Base-by-base conservation (phyloP, 441 rosid genomes). In the Populus trichocarpa region DNA sequence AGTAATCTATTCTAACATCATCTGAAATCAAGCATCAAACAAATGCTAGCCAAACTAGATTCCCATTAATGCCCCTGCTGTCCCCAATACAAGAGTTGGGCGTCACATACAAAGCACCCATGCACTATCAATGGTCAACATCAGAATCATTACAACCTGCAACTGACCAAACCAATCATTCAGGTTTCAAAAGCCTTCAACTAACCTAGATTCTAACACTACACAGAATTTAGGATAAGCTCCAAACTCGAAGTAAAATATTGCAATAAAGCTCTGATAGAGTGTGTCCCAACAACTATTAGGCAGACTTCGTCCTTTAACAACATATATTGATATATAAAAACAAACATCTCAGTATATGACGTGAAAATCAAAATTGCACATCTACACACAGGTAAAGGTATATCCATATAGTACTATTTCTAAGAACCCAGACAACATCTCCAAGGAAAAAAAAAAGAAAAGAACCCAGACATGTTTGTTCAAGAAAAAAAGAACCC, bases 1-100 rank as follows among this genome's bases (percentile, higher is more conserved):
- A 23, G 75, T 6, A 16, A 57, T 57, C 11, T 26, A 69, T 63
- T 72, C 63, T 38, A 16, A 69, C 72, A 78, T 68, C 30, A 63
- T 46, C 65, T 69, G 68, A 61, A 69, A 74, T 40, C 75, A 70
- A 67, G 35, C 7, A 67, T 25, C 53, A 57, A 35, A 28, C 8
- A 66, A 8, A 78, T 30, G 23, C 28, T 20, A 25, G 46, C 30
- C 61, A 40, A 28, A 35, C 46, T 40, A 66, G 69, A 63, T 61
- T 33, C 50, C 35, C 33, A 57, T 33, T 53, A 38, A 46, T 8
- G 69, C 77, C 59, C 30, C 67, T 50, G 57, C 63, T 10, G 38
- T 35, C 59, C 40, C n/a, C 3, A 36, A 20, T 6, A 30, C n/a
- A 76, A 71, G 75, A 67, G 64, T 46, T 65, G 71, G n/a, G 38